A percentile compares a stretch with the other conserved stretches of the same genome.
Evolutionary conservation across 2,329 filamentous ascomycete genomes (phyloP).

Genomic region (Xylaria arbuscula): DNA sequence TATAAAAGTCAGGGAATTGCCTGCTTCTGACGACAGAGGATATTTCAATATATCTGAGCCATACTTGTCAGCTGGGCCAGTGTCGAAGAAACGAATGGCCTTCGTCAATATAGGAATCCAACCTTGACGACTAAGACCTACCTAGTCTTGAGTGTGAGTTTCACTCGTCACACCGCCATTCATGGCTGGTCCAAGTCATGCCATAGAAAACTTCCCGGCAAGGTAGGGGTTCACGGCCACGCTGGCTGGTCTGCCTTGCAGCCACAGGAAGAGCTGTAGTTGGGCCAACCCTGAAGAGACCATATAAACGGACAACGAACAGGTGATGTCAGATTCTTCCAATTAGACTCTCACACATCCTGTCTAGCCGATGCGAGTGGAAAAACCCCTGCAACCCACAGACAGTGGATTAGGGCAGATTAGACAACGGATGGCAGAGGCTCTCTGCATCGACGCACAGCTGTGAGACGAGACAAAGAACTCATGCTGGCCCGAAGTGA

Average conservation of each 20-base stretch:
- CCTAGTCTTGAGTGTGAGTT: neutral
- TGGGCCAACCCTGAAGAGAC: conserved; percentile 4
- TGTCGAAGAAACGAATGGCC: neutral
- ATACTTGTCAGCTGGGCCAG: neutral
- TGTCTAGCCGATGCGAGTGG: neutral
- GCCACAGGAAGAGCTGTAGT: neutral
- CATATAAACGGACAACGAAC: conserved; percentile 7
- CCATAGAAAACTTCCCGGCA: neutral
- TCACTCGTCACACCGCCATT: conserved; percentile 23
- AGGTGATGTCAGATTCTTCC: conserved; percentile 5
- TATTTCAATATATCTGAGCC: neutral
- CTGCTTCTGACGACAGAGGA: too few species aligned
- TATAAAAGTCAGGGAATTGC: neutral
- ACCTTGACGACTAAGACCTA: neutral
- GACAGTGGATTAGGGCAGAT: neutral
- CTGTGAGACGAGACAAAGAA: neutral
- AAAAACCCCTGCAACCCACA: conserved; percentile 11
- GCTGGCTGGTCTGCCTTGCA: neutral
- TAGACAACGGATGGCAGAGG: neutral
- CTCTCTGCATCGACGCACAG: conserved; percentile 15
- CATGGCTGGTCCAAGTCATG: conserved; percentile 4
- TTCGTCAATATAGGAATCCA: neutral
- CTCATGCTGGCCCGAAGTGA: neutral
- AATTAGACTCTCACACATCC: conserved; percentile 13
- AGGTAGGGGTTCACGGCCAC: neutral